Percentiles rank a stretch among this genome's conserved stretches.
Conservation (phyloP, 352 stramenopile genomes). For the Phytophthora sp. region DNA sequence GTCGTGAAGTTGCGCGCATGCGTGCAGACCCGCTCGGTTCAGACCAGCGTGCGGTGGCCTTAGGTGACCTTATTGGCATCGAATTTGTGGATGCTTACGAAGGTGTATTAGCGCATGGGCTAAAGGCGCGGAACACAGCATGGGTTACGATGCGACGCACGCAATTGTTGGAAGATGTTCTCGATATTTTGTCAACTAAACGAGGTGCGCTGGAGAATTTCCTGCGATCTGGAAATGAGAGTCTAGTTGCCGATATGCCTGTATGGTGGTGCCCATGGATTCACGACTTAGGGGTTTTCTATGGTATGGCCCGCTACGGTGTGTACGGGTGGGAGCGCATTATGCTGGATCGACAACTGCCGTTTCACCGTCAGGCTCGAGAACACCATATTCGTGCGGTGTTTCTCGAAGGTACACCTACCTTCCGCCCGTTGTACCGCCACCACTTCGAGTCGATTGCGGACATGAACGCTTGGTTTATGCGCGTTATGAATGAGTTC, state of each 20-base stretch:
- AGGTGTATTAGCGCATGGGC: slow-evolving; percentile 78
- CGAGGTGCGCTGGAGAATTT: slow-evolving; percentile 46
- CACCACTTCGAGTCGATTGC: slow-evolving; percentile 58
- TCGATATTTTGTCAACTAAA: slow-evolving; percentile 58
- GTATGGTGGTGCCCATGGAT: slow-evolving; percentile 92
- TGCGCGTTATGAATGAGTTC: slow-evolving; percentile 73
- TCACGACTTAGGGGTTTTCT: slow-evolving; percentile 80
- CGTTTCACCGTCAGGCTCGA: slow-evolving; percentile 74
- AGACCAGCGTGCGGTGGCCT: slow-evolving; percentile 74
- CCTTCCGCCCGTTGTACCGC: slow-evolving; percentile 64
- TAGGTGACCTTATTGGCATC: slow-evolving; percentile 83
- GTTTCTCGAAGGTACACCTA: slow-evolving; percentile 70
- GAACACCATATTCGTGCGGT: slow-evolving; percentile 73
- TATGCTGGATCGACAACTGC: slow-evolving; percentile 71
- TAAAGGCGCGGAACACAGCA: slow-evolving; percentile 86
- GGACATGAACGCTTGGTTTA: slow-evolving; percentile 62
- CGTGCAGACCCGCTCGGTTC: slow-evolving; percentile 78
- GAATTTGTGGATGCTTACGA: slow-evolving; percentile 89
- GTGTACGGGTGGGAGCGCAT: slow-evolving; percentile 77
- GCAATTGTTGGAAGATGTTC: slow-evolving; percentile 75
- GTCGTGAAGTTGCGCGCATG: slow-evolving; percentile 78
- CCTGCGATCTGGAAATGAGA: slow-evolving; percentile 63
- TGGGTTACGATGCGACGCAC: slow-evolving; percentile 83
- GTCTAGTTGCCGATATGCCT: slow-evolving; percentile 78
- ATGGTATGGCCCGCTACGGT: slow-evolving; percentile 81